A percentile compares a stretch with the other conserved stretches of the same genome.
Evolutionary conservation across 164 flowering plant genomes (phyloP).

Genomic region (Protea cynaroides): DNA sequence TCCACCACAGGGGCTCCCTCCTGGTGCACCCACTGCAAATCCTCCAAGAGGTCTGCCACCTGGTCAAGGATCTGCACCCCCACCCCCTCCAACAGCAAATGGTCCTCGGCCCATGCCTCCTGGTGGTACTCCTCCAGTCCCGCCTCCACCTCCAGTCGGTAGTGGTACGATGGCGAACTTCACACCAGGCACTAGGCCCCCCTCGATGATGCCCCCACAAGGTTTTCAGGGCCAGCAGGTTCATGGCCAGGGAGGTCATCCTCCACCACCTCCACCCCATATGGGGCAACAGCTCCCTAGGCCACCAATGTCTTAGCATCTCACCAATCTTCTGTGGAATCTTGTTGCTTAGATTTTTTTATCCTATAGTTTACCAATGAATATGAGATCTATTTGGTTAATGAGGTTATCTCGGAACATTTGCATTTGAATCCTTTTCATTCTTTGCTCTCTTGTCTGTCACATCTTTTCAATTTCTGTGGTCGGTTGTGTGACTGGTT

Average conservation of each 20-base stretch:
- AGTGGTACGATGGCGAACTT: conserved; percentile 74
- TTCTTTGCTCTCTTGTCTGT: no score
- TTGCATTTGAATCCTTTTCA: no score
- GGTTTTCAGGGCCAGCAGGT: conserved; percentile 69
- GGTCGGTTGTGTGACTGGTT: no score
- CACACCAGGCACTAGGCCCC: conserved; percentile 56
- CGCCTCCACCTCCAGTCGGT: conserved; percentile 80
- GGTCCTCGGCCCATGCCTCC: conserved; percentile 98
- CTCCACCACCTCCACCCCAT: conserved; percentile 67
- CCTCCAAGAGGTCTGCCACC: conserved; percentile 65
- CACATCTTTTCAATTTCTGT: no score
- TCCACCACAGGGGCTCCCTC: conserved; percentile 48
- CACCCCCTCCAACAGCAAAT: conserved; percentile 61
- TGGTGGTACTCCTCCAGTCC: conserved; percentile 60
- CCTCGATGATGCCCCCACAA: conserved; percentile 58
- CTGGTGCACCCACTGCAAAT: conserved; percentile 34
- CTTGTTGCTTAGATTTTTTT: no score
- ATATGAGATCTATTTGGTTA: no score
- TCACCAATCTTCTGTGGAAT: background rate
- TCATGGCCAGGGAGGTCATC: conserved; percentile 38
- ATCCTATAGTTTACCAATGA: no score
- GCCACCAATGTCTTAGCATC: conserved; percentile 14
- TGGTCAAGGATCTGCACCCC: conserved; percentile 46
- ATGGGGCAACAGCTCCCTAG: conserved; percentile 38
- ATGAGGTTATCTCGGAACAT: no score